These are phyloP conservation scores for Coemansia sp. DNA, from an alignment of 192 early-diverging fungal species.

Conservation along the genomic window DNA sequence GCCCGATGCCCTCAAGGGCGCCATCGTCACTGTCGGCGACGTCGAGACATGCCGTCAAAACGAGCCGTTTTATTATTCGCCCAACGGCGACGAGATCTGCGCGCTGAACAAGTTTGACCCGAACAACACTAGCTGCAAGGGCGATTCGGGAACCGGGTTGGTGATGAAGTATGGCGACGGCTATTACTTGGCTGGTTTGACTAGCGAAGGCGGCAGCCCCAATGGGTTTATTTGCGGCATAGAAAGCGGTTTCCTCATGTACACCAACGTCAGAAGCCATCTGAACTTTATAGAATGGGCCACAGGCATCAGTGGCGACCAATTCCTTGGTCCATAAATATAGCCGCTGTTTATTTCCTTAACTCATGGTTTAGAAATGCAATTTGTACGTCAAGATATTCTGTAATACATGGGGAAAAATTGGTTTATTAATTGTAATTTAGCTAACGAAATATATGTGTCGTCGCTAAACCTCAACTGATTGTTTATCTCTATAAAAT, in stretches of 20 bases:
- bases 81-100: conserved; percentile 9
- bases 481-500: no score
- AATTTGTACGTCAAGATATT: no score
- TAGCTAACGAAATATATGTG: no score
- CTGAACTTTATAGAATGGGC: conserved; percentile 1
- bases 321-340: background rate
- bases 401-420: no score
- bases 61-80: background rate
- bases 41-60: background rate
- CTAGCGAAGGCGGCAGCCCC: conserved; percentile 5
- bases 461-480: no score
- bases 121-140: conserved; percentile 1
- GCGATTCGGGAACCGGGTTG: conserved; percentile 8
- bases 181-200: conserved; percentile 2
- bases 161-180: background rate
- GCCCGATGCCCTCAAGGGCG: conserved; percentile 7
- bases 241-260: background rate
- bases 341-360: no score
- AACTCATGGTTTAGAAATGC: no score
- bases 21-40: conserved; percentile 1
- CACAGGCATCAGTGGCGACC: background rate
- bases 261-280: conserved; percentile 10
- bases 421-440: no score
- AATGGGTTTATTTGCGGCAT: background rate
- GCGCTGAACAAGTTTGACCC: background rate